Evolutionary conservation across 108 stramenopile species (phyloP).

Genomic region (Discostella pseudostelligera): DNA sequence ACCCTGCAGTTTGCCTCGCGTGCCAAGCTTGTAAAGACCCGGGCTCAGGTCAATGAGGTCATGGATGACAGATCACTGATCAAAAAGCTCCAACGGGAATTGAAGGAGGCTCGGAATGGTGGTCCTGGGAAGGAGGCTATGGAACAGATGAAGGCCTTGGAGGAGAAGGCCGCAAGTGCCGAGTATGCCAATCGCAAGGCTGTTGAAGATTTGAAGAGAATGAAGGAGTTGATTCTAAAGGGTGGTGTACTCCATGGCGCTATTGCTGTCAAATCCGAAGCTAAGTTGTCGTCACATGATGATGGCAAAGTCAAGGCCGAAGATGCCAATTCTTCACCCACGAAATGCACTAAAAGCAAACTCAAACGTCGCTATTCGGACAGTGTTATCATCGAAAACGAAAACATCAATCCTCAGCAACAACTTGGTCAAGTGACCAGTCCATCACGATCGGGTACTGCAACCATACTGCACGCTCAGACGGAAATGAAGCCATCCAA

Average conservation of each 20-base stretch:
- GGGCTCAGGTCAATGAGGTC: constrained; percentile 78
- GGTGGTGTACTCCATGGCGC: constrained; percentile 50
- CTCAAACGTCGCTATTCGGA: constrained; percentile 44
- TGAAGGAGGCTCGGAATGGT: constrained; percentile 46
- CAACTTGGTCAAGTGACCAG: constrained; percentile 16
- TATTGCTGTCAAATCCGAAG: constrained; percentile 5
- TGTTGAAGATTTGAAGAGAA: constrained; percentile 66
- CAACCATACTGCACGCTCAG: constrained; percentile 30
- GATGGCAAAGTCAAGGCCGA: constrained; percentile 28
- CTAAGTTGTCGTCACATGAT: constrained; percentile 21
- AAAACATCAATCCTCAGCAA: constrained; percentile 16
- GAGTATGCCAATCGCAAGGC: constrained; percentile 67
- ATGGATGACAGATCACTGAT: constrained; percentile 74
- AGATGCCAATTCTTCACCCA: constrained; percentile 7
- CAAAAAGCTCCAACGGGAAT: constrained; percentile 74
- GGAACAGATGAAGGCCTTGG: constrained; percentile 47
- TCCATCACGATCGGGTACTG: constrained; percentile 17
- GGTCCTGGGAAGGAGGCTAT: constrained; percentile 30
- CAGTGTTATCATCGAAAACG: constrained; percentile 32
- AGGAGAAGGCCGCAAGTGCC: constrained; percentile 59
- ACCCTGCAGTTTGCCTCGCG: constrained; percentile 93
- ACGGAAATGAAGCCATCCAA: constrained; percentile 41
- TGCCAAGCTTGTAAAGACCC: constrained; percentile 85
- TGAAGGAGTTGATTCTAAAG: constrained; percentile 79
- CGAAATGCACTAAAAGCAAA: constrained; percentile 8